Percentiles rank a stretch among this genome's conserved stretches.
These are phyloP conservation scores for Botryococcus braunii DNA, from an alignment of 163 green algal species.

Conservation along the genomic window DNA sequence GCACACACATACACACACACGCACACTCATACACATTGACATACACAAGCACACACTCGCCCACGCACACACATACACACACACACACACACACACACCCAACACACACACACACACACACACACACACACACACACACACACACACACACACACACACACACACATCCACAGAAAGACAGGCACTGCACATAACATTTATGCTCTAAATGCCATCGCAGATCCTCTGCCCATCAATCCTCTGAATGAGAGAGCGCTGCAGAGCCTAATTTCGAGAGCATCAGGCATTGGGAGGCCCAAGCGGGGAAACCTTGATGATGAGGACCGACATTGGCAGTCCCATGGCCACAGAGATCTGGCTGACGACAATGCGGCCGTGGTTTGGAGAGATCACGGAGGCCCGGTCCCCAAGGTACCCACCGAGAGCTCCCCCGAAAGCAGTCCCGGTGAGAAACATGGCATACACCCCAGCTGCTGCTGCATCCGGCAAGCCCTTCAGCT, in stretches of 20 bases:
- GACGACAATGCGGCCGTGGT: slow-evolving; percentile 51
- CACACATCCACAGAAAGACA: not conserved
- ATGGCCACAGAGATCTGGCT: slow-evolving; percentile 52
- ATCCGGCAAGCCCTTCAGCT: slow-evolving; percentile 49
- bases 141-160: too few species aligned
- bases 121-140: too few species aligned
- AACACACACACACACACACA: too few species aligned
- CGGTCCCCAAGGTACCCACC: slow-evolving; percentile 52
- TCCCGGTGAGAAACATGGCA: slow-evolving; percentile 1
- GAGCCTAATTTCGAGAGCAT: not conserved
- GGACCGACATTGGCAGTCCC: slow-evolving; percentile 42
- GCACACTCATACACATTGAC: too few species aligned
- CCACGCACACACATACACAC: too few species aligned
- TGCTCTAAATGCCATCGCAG: not conserved
- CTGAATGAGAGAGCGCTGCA: not conserved
- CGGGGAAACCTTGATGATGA: slow-evolving; percentile 36
- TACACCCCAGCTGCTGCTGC: slow-evolving; percentile 18
- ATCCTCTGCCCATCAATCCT: too few species aligned
- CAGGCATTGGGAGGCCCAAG: not conserved
- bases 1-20: too few species aligned
- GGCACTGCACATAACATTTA: not conserved
- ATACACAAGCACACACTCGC: too few species aligned
- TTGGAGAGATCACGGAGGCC: slow-evolving; percentile 34
- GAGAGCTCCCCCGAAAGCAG: slow-evolving; percentile 29
- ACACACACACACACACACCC: too few species aligned